Conservation (phyloP, 805 yeast species). For the Candida xiaguanensis region DNA sequence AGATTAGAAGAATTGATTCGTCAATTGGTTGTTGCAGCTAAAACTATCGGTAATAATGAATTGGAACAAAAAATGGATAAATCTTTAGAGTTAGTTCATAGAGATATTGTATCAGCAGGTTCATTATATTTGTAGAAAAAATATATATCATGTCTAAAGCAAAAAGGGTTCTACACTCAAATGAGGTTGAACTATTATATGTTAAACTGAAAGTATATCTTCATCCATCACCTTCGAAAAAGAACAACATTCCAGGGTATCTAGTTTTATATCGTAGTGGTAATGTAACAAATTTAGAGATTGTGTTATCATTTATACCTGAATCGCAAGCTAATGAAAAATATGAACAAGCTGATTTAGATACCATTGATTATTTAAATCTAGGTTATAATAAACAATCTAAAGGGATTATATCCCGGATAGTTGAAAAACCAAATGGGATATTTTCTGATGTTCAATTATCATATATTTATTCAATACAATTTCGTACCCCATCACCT, state of each 20-base stretch:
- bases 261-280: conserved; percentile 59
- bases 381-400: conserved; percentile 8
- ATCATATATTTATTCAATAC: conserved; percentile 67
- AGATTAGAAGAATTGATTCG: conserved; percentile 89
- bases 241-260: conserved; percentile 79
- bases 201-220: conserved; percentile 72
- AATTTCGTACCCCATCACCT: conserved; percentile 75
- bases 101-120: conserved; percentile 96
- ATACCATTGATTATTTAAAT: conserved; percentile 20
- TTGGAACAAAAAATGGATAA: conserved; percentile 86
- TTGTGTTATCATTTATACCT: conserved; percentile 67
- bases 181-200: conserved; percentile 46
- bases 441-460: conserved; percentile 62
- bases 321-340: conserved; percentile 43
- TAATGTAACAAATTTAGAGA: conserved; percentile 49
- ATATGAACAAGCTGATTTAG: conserved; percentile 51
- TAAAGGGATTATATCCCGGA: conserved; percentile 10
- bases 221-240: conserved; percentile 72
- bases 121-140: conserved; percentile 63
- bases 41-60: conserved; percentile 87
- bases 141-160: conserved; percentile 5
- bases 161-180: conserved; percentile 9
- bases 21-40: conserved; percentile 88
- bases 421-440: conserved; percentile 49
- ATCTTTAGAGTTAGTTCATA: conserved; percentile 80